These are phyloP conservation scores for Teratosphaeriaceae sp. DNA, from an alignment of 2,329 filamentous ascomycete species.

Conservation along the genomic window DNA sequence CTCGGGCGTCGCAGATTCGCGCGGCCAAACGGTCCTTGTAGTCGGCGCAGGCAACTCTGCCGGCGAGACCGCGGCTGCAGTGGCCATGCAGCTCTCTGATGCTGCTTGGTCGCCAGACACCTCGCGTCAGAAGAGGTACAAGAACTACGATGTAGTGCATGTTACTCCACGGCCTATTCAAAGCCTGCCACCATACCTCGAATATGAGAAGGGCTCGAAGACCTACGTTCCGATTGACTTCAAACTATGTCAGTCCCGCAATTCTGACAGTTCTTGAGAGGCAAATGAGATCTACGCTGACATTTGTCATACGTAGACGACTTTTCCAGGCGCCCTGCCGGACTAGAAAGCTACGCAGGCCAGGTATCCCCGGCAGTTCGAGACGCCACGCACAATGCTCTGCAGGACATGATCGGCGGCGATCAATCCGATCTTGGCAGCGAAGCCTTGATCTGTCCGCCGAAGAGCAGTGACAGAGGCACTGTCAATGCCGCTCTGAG, in stretches of 20 bases:
- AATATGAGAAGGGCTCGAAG: constrained; percentile 29
- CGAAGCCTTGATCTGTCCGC: constrained; percentile 16
- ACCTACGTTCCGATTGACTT: constrained; percentile 69
- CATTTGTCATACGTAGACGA: no score
- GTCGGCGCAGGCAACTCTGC: constrained; percentile 80
- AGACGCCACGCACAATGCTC: constrained; percentile 20
- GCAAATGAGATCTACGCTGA: no score
- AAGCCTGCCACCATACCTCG: constrained; percentile 54
- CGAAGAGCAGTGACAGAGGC: constrained; percentile 8
- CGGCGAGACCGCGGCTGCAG: constrained; percentile 65
- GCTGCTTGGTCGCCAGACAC: constrained; percentile 46
- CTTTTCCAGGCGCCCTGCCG: constrained; percentile 54
- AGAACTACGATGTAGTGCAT: constrained; percentile 56
- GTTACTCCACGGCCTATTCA: constrained; percentile 64
- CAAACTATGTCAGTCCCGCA: no score
- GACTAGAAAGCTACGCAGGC: constrained; percentile 58
- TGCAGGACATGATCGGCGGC: constrained; percentile 35
- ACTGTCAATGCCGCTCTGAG: constrained; percentile 61
- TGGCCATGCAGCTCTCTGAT: constrained; percentile 65
- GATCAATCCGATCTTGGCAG: constrained; percentile 36
- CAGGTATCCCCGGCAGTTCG: constrained; percentile 51
- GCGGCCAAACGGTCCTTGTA: constrained; percentile 59
- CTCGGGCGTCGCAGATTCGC: background rate
- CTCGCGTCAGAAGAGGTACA: constrained; percentile 17
- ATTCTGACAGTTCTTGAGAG: no score